Conservation (phyloP, 1,139 yeast genomes). For the Protomyces lactucae-debilis region DNA sequence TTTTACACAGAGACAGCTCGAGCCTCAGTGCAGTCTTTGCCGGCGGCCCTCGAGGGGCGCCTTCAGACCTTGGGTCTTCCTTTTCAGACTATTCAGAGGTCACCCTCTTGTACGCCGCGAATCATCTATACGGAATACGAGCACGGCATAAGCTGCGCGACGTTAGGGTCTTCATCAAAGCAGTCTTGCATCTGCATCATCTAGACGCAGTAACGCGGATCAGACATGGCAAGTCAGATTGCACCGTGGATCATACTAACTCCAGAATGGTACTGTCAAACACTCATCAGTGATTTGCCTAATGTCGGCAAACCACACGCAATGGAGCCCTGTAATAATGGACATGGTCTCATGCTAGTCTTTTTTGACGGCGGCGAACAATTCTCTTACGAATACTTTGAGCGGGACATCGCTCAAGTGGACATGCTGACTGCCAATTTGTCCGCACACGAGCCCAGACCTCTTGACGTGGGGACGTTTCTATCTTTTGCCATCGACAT, state of each 20-base stretch:
- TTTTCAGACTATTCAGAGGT: conserved; percentile 5
- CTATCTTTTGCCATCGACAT: conserved; percentile 16
- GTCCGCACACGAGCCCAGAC: background rate
- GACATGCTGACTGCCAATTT: background rate
- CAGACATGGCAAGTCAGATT: conserved; percentile 2
- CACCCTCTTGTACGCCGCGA: conserved; percentile 2
- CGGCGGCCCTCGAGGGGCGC: no score
- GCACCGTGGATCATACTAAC: background rate
- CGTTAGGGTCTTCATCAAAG: conserved; percentile 2
- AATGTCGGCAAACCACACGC: conserved; percentile 12
- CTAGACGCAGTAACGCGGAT: conserved; percentile 1
- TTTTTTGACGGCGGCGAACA: conserved; percentile 11
- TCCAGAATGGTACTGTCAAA: conserved; percentile 19
- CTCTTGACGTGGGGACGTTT: conserved; percentile 7
- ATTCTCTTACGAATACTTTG: conserved; percentile 2
- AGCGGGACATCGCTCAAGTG: background rate
- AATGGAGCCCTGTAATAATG: conserved; percentile 14
- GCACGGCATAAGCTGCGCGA: conserved; percentile 5
- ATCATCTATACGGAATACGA: background rate
- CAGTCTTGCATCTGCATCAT: conserved; percentile 1
- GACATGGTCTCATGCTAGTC: conserved; percentile 13
- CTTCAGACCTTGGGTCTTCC: background rate
- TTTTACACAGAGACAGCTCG: no score
- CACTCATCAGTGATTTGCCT: background rate
- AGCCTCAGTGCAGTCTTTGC: no score